Evolutionary conservation across 768 basidiomycete genomes (phyloP), one percentile per base, ranked within the genome.

Genomic region (Rhizopogon vinicolor): DNA sequence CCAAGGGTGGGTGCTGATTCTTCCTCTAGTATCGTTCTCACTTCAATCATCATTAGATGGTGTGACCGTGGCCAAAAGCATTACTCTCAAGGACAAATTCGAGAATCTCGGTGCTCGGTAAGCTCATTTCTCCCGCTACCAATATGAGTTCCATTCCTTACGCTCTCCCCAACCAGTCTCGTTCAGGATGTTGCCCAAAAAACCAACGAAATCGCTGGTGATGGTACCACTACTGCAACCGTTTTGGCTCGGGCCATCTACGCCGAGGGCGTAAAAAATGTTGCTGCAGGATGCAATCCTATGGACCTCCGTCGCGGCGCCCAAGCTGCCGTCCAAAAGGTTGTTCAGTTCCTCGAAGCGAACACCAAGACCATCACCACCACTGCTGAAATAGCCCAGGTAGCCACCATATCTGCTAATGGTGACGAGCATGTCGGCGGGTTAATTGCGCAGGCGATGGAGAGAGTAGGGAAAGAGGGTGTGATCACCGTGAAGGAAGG

Each of bases 401-500:
- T 98, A 60, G 95, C 95, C n/a, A 98, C 95, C 62, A 96, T 97
- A 72, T 89, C 86, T 25, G 84, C 91, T 10, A 84, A 84, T 55
- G 79, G 83, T 37, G 96, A 98, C 74, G 79, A 73, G 1, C 94
- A 98, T 68, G 80, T 99, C 59, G 95, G 96, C 44, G 86, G 87
- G 68, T 82, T 99, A 66, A 98, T 98, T 71, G 95, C 96, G 5
- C 92, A 93, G 68, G 96, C 96, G 1, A 99, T 98, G 96, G 96
- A 98, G 76, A 97, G 97, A 73, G 96, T 98, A 58, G 96, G 96
- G 69, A 97, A 96, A 78, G 96, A 99, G 75, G 96, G 96, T 71
- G 96, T 98, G 67, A 98, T 99, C 78, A 98, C 96, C 49, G 95
- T 99, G 72, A 99, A 98, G 80, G 96, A 99, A 73, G 96, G 96